Conservation (phyloP, 495 filamentous ascomycete genomes). For the Terfezia claveryi region DNA sequence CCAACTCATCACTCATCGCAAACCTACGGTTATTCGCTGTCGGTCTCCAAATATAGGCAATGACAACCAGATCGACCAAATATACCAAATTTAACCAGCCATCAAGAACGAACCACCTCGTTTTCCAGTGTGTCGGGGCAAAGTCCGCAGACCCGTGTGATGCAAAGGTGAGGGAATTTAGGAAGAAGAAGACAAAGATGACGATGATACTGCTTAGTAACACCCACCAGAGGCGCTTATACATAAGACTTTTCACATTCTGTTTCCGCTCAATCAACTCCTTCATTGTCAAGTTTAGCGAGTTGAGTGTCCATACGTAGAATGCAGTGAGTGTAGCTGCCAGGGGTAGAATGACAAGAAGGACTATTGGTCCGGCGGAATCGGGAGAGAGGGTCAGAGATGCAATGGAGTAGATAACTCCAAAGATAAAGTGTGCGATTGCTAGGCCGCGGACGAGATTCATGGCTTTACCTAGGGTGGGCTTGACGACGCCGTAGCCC, state of each 20-base stretch:
- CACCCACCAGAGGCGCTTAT: slow-evolving; percentile 97
- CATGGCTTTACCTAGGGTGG: slow-evolving; percentile 77
- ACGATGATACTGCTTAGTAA: slow-evolving; percentile 79
- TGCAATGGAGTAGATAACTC: slow-evolving; percentile 76
- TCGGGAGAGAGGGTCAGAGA: slow-evolving; percentile 76
- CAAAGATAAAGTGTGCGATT: slow-evolving; percentile 81
- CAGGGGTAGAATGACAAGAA: slow-evolving; percentile 83
- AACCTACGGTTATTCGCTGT: slow-evolving; percentile 94
- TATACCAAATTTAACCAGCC: slow-evolving; percentile 97
- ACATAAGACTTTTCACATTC: slow-evolving; percentile 83
- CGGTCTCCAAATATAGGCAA: slow-evolving; percentile 94
- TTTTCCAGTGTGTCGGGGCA: slow-evolving; percentile 88
- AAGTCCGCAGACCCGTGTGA: slow-evolving; percentile 63
- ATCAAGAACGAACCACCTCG: slow-evolving; percentile 89
- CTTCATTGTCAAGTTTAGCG: slow-evolving; percentile 82
- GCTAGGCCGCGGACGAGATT: slow-evolving; percentile 80
- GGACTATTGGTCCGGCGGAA: slow-evolving; percentile 63
- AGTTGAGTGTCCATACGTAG: slow-evolving; percentile 97
- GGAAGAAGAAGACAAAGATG: slow-evolving; percentile 88
- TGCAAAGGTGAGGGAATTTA: slow-evolving; percentile 78
- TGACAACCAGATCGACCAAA: slow-evolving; percentile 67
- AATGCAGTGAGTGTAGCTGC: slow-evolving; percentile 87
- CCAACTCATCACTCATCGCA: slow-evolving; percentile 97
- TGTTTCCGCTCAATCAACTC: slow-evolving; percentile 86
- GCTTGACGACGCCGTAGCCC: slow-evolving; percentile 94